A percentile compares a stretch with the other conserved stretches of the same genome.
Evolutionary conservation across 2,329 filamentous ascomycete genomes (phyloP).

Genomic region (Sphaerulina musiva): DNA sequence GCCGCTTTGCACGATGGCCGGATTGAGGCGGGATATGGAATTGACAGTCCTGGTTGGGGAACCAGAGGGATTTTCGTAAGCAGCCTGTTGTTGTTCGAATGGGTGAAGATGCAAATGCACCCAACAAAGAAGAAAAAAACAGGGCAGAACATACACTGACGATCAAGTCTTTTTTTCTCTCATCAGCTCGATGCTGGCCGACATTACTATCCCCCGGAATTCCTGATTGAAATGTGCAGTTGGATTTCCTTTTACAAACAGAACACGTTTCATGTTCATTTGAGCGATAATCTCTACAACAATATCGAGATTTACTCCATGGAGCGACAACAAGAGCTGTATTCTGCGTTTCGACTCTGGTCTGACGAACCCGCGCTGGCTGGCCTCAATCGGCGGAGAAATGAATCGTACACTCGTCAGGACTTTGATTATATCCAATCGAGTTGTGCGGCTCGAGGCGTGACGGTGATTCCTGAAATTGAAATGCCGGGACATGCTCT

Average conservation of each 20-base stretch:
- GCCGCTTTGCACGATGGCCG: conserved; percentile 38
- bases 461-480: conserved; percentile 55
- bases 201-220: conserved; percentile 51
- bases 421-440: conserved; percentile 50
- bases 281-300: conserved; percentile 52
- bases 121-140: too few relatives aligned
- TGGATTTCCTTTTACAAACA: conserved; percentile 58
- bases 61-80: conserved; percentile 27
- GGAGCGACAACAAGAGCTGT: conserved; percentile 45
- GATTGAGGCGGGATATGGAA: conserved; percentile 40
- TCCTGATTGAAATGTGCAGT: conserved; percentile 52
- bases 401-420: conserved; percentile 50
- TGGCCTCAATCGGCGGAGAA: conserved; percentile 46
- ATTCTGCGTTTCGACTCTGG: conserved; percentile 51
- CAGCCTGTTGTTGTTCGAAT: not conserved
- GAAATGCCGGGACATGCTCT: conserved; percentile 55
- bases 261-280: conserved; percentile 53
- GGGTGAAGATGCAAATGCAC: not conserved
- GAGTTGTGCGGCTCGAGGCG: conserved; percentile 49
- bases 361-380: conserved; percentile 45
- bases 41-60: conserved; percentile 47
- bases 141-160: not conserved
- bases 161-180: not conserved
- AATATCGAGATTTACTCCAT: conserved; percentile 46
- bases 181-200: conserved; percentile 46